Percentiles rank a stretch among this genome's conserved stretches.
These are phyloP conservation scores for Niebla homalea DNA, from an alignment of 495 filamentous ascomycete species.

Conservation along the genomic window DNA sequence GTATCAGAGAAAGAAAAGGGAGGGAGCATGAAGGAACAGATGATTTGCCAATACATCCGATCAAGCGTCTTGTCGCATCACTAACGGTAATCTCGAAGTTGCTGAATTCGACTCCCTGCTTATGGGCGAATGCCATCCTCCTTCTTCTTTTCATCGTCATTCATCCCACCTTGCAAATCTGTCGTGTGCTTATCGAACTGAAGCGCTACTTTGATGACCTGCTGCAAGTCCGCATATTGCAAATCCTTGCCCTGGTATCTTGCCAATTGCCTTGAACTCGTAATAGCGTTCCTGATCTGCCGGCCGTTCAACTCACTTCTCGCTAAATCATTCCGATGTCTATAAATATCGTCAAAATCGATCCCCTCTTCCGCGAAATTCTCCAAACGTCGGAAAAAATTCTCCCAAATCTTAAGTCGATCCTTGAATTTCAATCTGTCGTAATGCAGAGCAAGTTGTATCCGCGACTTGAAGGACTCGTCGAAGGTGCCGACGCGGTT, in stretches of 20 bases:
- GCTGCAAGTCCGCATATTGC: neutral
- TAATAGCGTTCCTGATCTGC: constrained; percentile 33
- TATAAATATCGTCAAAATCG: neutral
- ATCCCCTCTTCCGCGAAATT: neutral
- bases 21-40: too few species aligned
- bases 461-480: constrained; percentile 35
- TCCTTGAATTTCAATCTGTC: neutral
- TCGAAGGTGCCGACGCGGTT: constrained; percentile 33
- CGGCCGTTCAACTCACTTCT: constrained; percentile 29
- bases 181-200: constrained; percentile 1
- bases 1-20: too few species aligned
- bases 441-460: constrained; percentile 24
- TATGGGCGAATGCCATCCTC: neutral
- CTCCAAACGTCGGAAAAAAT: neutral
- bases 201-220: neutral
- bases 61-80: too few species aligned
- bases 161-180: constrained; percentile 2
- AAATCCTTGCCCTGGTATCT: constrained; percentile 14
- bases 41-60: too few species aligned
- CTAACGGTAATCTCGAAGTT: too few species aligned
- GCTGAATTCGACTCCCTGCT: too few species aligned
- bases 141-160: too few species aligned
- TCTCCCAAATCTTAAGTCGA: neutral
- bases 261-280: constrained; percentile 29
- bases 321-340: neutral